A percentile compares a stretch with the other conserved stretches of the same genome.
These are phyloP conservation scores for Spergularia azorica DNA, from an alignment of 179 eudicot species.

Conservation along the genomic window DNA sequence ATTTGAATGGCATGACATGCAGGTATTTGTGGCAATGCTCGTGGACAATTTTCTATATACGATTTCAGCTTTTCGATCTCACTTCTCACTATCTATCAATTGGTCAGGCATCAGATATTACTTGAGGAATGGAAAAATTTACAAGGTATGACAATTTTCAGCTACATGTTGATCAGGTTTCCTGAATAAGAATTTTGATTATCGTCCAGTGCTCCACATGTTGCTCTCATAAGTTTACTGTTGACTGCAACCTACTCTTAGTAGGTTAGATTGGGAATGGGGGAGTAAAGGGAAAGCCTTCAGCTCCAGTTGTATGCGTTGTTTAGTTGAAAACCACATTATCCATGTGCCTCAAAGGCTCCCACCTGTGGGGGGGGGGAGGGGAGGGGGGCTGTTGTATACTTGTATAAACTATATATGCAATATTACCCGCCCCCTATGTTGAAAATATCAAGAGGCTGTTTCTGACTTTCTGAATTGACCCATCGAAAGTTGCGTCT, in stretches of 20 bases:
- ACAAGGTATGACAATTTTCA: constrained; percentile 48
- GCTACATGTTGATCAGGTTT: background rate
- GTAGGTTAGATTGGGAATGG: background rate
- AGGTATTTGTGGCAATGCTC: constrained; percentile 93
- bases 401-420: too few relatives aligned
- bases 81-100: constrained; percentile 80
- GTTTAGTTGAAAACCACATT: too few relatives aligned
- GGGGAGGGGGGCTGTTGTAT: too few relatives aligned
- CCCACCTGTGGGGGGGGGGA: too few relatives aligned
- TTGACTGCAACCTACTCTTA: background rate
- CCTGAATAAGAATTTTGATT: background rate
- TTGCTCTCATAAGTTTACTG: background rate
- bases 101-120: constrained; percentile 96
- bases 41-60: constrained; percentile 94
- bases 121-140: constrained; percentile 81
- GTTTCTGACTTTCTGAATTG: too few relatives aligned
- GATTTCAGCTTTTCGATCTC: constrained; percentile 75
- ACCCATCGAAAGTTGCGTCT: too few relatives aligned
- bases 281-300: background rate
- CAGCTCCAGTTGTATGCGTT: background rate
- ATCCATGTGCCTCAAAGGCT: too few relatives aligned
- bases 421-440: too few relatives aligned
- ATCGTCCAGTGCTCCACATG: background rate
- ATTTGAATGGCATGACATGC: constrained; percentile 37
- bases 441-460: too few relatives aligned